A percentile compares a stretch with the other conserved stretches of the same genome.
Conservation (phyloP, 495 filamentous ascomycete genomes). For the Neurospora sp. region DNA sequence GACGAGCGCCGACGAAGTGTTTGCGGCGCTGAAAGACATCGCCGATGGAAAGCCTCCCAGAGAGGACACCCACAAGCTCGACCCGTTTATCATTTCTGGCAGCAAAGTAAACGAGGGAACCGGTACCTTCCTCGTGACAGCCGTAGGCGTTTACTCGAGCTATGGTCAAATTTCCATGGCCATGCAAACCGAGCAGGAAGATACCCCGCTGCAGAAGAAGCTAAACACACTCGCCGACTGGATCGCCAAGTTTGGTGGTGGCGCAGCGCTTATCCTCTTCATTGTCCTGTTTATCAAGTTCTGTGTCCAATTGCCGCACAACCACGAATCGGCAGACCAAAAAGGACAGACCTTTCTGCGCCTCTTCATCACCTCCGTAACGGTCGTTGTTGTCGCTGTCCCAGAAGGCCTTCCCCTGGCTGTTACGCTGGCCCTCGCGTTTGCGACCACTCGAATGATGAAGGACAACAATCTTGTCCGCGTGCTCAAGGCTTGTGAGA, state of each 20-base stretch:
- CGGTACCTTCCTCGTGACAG: slow-evolving; percentile 77
- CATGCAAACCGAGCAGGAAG: slow-evolving; percentile 76
- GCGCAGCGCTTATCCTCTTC: slow-evolving; percentile 75
- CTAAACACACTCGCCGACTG: slow-evolving; percentile 79
- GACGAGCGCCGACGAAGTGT: slow-evolving; percentile 64
- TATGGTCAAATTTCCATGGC: slow-evolving; percentile 94
- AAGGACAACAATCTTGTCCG: slow-evolving; percentile 93
- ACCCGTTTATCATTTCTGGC: slow-evolving; percentile 91
- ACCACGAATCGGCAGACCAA: slow-evolving; percentile 43
- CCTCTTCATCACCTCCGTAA: slow-evolving; percentile 93
- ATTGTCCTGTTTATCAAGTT: slow-evolving; percentile 88
- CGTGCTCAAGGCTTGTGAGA: slow-evolving; percentile 83
- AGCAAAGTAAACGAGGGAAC: slow-evolving; percentile 87
- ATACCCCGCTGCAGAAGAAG: slow-evolving; percentile 86
- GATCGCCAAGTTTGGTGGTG: slow-evolving; percentile 83
- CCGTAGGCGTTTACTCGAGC: slow-evolving; percentile 74
- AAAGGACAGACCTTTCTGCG: slow-evolving; percentile 86
- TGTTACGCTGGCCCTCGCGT: slow-evolving; percentile 89
- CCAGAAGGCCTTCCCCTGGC: slow-evolving; percentile 88
- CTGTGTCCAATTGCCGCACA: slow-evolving; percentile 49
- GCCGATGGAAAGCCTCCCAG: slow-evolving; percentile 24
- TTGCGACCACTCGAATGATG: slow-evolving; percentile 89
- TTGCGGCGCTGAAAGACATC: slow-evolving; percentile 55
- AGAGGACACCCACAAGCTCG: slow-evolving; percentile 63
- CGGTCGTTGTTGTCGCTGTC: slow-evolving; percentile 95